These are phyloP conservation scores for Mesembryanthemum crystallinum DNA, from an alignment of 148 eudicot genomes.

Conservation along the genomic window DNA sequence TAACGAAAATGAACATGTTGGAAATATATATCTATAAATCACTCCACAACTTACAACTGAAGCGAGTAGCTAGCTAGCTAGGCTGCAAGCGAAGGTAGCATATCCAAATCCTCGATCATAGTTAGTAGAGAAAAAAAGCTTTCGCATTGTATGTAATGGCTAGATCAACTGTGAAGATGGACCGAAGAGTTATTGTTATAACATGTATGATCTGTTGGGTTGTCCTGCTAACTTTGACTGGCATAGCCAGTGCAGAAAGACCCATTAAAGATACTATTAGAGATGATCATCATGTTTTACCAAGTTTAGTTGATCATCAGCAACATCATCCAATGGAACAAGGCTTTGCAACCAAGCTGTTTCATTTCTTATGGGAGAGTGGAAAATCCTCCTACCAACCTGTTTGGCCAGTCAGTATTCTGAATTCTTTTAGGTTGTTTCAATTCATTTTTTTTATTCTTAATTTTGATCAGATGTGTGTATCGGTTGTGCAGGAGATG, in stretches of 20 bases:
- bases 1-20: no score
- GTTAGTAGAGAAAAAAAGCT: not conserved
- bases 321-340: slow-evolving; percentile 16
- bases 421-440: not conserved
- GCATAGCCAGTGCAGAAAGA: slow-evolving; percentile 41
- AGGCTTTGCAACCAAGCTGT: slow-evolving; percentile 26
- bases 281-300: slow-evolving; percentile 10
- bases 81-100: slow-evolving; percentile 1
- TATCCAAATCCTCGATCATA: not conserved
- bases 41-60: slow-evolving; percentile 21
- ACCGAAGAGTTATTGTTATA: slow-evolving; percentile 12
- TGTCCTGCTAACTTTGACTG: slow-evolving; percentile 24
- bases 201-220: slow-evolving; percentile 34
- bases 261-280: slow-evolving; percentile 24
- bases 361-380: slow-evolving; percentile 46
- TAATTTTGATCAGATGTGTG: not conserved
- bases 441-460: not conserved
- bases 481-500: slow-evolving; percentile 40
- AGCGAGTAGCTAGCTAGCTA: not conserved
- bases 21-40: not conserved
- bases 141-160: slow-evolving; percentile 19
- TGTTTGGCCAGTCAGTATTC: slow-evolving; percentile 51
- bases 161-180: not conserved
- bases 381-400: slow-evolving; percentile 48
- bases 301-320: slow-evolving; percentile 17